Evolutionary conservation across 2,329 filamentous ascomycete species (phyloP), one percentile per base, ranked within the genome.

Genomic region (Stagonosporopsis chrysanthemi): DNA sequence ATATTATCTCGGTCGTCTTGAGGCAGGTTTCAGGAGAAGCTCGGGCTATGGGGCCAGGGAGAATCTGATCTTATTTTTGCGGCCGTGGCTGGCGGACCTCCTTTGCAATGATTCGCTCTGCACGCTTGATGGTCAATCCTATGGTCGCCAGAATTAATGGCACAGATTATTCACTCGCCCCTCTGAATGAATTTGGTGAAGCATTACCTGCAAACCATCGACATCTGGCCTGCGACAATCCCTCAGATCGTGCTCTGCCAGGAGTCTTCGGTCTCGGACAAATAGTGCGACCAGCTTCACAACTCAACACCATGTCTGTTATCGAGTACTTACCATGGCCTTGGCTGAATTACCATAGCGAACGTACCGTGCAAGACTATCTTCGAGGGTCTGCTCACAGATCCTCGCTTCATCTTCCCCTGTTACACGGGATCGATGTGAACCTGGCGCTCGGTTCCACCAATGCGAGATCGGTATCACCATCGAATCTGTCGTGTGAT

Each of bases 401-500:
- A 47, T 52, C 45, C 53, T 60, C 62, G 58, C 65, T 62, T 64
- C 44, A 52, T 64, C 56, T 45, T 60, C 55, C 46, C 55, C 58
- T 58, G 72, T 73, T 62, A 65, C 68, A 73, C 70, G 56, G 65
- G 65, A 75, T 73, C 72, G 68, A 61, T 62, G 55, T 67, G 65
- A 64, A 73, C 70, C 71, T 73, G 71, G 67, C 61, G 58, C 62
- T 60, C 67, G 73, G 73, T 74, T 67, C 64, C 70, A 74, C 71
- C 51, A 61, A 73, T 76, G 72, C 72, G 66, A 75, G 73, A 76
- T 75, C 65, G 54, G 69, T 74, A 61, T 64, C 51, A 74, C 74
- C 54, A 55, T 68, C 61, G 65, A 66, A 52, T 62, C 54, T 58
- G 62, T 54, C 45, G 59, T 70, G 67, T 66, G 57, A 66, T 61